Percentiles rank a stretch among this genome's conserved stretches.
Conservation (phyloP, 352 stramenopile genomes). For the Pythium biforme region DNA sequence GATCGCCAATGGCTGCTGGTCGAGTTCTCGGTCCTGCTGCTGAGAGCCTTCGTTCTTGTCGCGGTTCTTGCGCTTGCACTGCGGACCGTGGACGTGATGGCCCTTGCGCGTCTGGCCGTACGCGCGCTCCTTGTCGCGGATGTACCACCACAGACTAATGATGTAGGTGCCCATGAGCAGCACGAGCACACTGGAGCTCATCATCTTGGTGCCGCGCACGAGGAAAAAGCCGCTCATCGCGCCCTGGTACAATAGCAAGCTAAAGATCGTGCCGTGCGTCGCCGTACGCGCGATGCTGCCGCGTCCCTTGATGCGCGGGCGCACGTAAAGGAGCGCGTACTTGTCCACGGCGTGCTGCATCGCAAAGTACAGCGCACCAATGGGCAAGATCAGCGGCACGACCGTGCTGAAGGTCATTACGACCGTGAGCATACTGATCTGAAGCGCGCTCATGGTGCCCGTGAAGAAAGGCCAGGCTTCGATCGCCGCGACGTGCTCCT, state of each 20-base stretch:
- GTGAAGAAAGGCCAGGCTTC: conserved; percentile 83
- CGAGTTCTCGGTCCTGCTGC: not conserved
- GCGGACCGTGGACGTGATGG: conserved; percentile 33
- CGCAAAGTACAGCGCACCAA: conserved; percentile 79
- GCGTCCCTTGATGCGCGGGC: conserved; percentile 79
- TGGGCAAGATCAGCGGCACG: conserved; percentile 78
- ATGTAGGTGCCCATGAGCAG: conserved; percentile 86
- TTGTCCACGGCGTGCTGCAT: conserved; percentile 88
- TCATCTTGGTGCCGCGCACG: conserved; percentile 68
- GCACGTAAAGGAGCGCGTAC: conserved; percentile 78
- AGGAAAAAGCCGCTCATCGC: conserved; percentile 87
- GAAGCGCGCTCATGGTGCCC: conserved; percentile 76
- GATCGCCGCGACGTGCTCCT: conserved; percentile 68
- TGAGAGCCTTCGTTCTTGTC: not conserved
- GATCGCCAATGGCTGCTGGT: conserved; percentile 1
- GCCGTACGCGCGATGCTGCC: conserved; percentile 79
- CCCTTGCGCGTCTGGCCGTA: conserved; percentile 41
- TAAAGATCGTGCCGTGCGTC: conserved; percentile 79
- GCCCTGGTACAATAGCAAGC: conserved; percentile 75
- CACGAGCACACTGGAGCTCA: conserved; percentile 67
- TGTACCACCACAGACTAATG: conserved; percentile 76
- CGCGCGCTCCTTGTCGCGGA: conserved; percentile 82
- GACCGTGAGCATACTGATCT: conserved; percentile 83
- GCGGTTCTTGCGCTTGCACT: conserved; percentile 38
- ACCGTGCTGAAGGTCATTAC: conserved; percentile 86